Percentiles rank a stretch among this genome's conserved stretches.
These are phyloP conservation scores for Arctostaphylos glauca DNA, from an alignment of 148 eudicot species.

Conservation along the genomic window DNA sequence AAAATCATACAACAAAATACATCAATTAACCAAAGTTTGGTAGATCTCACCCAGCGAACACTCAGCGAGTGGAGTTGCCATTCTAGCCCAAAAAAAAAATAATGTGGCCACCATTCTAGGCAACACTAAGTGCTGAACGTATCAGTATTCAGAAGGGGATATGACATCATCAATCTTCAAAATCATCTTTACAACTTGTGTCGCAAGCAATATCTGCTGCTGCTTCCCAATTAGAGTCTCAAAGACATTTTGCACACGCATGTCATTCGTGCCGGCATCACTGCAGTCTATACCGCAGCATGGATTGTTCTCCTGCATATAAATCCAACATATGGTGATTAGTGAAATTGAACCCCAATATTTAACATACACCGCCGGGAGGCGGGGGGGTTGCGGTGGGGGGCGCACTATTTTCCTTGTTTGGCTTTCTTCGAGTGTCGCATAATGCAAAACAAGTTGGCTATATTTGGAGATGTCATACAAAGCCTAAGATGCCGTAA, in stretches of 20 bases:
- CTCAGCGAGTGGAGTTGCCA: neutral
- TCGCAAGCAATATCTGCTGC: slow-evolving; percentile 86
- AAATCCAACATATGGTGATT: neutral
- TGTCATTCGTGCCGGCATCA: slow-evolving; percentile 81
- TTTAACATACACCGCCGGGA: no score
- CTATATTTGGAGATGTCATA: neutral
- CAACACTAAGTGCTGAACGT: neutral
- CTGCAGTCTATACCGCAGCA: slow-evolving; percentile 94
- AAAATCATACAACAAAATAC: neutral
- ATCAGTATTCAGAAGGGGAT: slow-evolving; percentile 70
- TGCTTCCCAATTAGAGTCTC: slow-evolving; percentile 94
- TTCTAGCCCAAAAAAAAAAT: neutral
- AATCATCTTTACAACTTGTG: slow-evolving; percentile 98
- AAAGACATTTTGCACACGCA: slow-evolving; percentile 91
- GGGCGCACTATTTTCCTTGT: no score
- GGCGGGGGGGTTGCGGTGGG: no score
- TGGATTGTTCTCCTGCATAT: slow-evolving; percentile 57
- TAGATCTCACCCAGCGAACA: neutral
- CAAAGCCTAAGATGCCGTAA: neutral
- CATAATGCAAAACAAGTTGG: neutral
- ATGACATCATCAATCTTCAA: slow-evolving; percentile 95
- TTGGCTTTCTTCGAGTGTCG: neutral
- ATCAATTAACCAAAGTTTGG: neutral
- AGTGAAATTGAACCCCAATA: neutral
- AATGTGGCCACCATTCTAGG: neutral